Evolutionary conservation across 768 basidiomycete species (phyloP), one percentile per base, ranked within the genome.

Genomic region (Cyathus striatus): DNA sequence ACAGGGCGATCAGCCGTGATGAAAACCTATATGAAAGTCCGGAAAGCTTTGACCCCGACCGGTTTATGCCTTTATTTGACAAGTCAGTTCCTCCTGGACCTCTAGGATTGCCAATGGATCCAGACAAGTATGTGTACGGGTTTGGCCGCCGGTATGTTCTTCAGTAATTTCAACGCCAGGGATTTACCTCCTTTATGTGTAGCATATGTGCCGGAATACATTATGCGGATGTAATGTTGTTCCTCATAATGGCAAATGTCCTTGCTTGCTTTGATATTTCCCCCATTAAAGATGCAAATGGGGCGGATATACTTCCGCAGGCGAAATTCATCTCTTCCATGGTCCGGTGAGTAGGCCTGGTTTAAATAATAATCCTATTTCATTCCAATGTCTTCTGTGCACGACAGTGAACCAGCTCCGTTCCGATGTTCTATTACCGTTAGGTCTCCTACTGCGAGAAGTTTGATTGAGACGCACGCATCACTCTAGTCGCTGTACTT

Each of bases 1-100:
- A 10, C 27, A 42, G 41, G 41, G 24, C 22, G 4, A 27, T 42
- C 14, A 23, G 18, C 10, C 42, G 30, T 27, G 42, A 43, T 40
- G 41, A 23, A 23, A 9, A 26, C 6, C n/a, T 42, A 13, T 42
- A 42, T 22, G 24, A 18, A 26, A 21, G 32, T 32, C 41, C 41
- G 13, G 46, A 56, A 4, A 44, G 40, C 9, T 63, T 58, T 43
- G 52, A 49, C 14, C 59, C 59, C 4, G 61, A 60, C 16, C 55
- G 61, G n/a, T 61, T 56, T 37, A 45, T 63, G 23, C 49, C 52
- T 17, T 53, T 57, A 38, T 51, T 57, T 23, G 59, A 55, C 18
- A 46, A 54, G 36, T 45, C 47, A 14, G 45, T 53, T 32, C 49
- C 52, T 16, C 44, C 49, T 4, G 41, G 51, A 16, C 52, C 49